Base-by-base conservation (phyloP, 2,329 filamentous ascomycete genomes). In the Apiospora koreana region DNA sequence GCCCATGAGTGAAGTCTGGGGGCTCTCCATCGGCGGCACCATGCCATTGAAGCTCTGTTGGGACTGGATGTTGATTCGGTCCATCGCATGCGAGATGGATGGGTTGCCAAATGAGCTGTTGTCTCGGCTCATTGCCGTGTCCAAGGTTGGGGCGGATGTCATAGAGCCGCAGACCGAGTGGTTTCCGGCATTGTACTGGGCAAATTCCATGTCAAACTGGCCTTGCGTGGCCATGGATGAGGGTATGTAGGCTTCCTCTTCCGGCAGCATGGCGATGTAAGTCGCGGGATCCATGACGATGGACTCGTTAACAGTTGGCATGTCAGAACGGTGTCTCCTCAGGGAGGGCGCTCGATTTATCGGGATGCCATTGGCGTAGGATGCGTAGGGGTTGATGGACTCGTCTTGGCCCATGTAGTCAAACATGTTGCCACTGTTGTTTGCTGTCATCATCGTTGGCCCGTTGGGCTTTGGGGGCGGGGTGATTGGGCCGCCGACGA, bases 241-340 rank as follows among this genome's bases (percentile, higher is more conserved):
- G 31, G 54, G 18, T 21, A 62, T 5, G 5, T 48, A 68, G 35
- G 3, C 41, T 10, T 68, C 66, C 3, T 69, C 67, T 41, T 69
- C 46, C 8, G 71, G 46, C 18, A 71, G 67, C 46, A 73, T 71
- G 23, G 81, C 80, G 68, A 86, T 74, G 69, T 80, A 86, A 46
- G 77, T 80, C 45, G 75, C 77, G 6, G 83, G 83, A 64, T 81
- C 79, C 72, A 84, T 75, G 69, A 84, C 68, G 42, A 71, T 69
- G 28, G 77, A 73, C 71, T 84, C 83, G n/a, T 80, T 75, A 41
- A 84, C 78, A 7, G 80, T 78, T 46, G 80, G 76, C 78, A 68
- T 75, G 73, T 41, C 74, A 72, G 71, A 48, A 14, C 73, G 76
- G 71, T 76, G 78, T 64, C 74, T 76, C n/a, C 71, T 25, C 58